phyloP scores from a whole-genome alignment of 163 green algal genomes.

The Scenedesmus sp. region DNA sequence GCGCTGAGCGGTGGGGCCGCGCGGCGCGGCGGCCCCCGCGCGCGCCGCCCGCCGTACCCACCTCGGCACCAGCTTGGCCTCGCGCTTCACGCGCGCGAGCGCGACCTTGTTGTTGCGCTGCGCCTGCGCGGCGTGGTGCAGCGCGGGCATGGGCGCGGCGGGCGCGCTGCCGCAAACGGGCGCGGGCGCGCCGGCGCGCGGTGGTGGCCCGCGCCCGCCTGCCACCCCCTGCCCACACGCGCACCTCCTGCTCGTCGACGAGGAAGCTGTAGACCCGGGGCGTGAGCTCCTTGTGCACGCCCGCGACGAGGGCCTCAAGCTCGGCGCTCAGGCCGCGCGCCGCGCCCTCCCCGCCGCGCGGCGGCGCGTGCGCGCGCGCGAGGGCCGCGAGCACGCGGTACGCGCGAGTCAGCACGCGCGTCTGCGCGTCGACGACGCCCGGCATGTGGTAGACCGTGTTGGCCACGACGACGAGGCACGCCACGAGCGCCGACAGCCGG shows the following conservation, averaged over 20 bases:
- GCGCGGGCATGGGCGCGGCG: not conserved
- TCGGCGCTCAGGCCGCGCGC: conserved; percentile 30
- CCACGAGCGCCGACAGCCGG: conserved; percentile 7
- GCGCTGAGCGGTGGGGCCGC: too few relatives aligned
- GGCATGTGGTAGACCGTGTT: conserved; percentile 31
- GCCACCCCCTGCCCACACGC: not conserved
- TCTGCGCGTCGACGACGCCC: conserved; percentile 25
- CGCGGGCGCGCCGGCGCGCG: not conserved
- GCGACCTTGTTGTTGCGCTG: conserved; percentile 1
- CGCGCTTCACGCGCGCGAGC: conserved; percentile 27
- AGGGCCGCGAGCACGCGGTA: conserved; percentile 26
- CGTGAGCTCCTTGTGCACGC: conserved; percentile 50
- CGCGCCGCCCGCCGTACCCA: too few relatives aligned
- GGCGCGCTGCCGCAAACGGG: not conserved
- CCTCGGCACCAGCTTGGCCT: conserved; percentile 44
- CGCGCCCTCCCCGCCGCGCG: conserved; percentile 1
- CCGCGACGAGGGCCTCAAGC: conserved; percentile 37
- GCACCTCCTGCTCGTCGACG: conserved; percentile 39
- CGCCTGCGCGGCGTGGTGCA: not conserved
- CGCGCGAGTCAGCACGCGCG: not conserved
- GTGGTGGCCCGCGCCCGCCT: not conserved
- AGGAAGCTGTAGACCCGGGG: conserved; percentile 47
- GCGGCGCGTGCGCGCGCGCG: conserved; percentile 26
- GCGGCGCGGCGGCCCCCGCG: too few relatives aligned
- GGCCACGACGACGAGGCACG: conserved; percentile 17